Evolutionary conservation across 2,329 filamentous ascomycete species (phyloP), one percentile per base, ranked within the genome.

Genomic region (Xylariomycetidae sp.): DNA sequence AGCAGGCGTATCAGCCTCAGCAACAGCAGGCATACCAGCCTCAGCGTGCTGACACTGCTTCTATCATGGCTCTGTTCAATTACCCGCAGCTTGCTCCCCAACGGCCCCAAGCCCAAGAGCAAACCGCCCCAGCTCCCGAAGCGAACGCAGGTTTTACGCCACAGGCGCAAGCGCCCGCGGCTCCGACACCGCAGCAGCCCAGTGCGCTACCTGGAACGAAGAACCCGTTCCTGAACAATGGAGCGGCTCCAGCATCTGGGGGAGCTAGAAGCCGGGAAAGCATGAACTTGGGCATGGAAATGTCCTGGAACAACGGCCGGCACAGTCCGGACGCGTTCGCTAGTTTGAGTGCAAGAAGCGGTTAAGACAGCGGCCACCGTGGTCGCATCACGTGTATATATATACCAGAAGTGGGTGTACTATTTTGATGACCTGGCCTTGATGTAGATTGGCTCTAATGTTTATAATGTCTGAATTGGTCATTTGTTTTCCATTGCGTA

Each of bases 261-360:
- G 16, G 42, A 46, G 73, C 50, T 59, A 75, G 61, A 57, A 88
- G 82, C 49, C 72, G 82, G 30, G 84, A 88, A 52, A 88, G 83
- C 56, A 75, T 85, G 55, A 75, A 68, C 35, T 69, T 78, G 44
- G 73, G 82, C 25, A 67, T 76, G 56, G 75, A 76, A 35, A 72
- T 79, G 65, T 70, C 74, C 28, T 79, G 74, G 74, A 68, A 68
- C 48, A 81, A 79, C 47, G 84, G 84, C 8, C 67, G 84, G 25
- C 83, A 88, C 52, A 87, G 82, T 48, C 84, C 84, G 4, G 84
- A 89, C 58, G 84, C 84, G 10, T 89, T 88, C 67, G 77, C 83
- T 3, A 84, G 80, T 31, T 63, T 89, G 43, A 86, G 82, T 49
- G 76, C 82, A 32, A 65, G 72, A 44, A 70, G 73, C 49, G 60